Conservation (phyloP, 2,329 filamentous ascomycete genomes). For the Fusarium continuum region DNA sequence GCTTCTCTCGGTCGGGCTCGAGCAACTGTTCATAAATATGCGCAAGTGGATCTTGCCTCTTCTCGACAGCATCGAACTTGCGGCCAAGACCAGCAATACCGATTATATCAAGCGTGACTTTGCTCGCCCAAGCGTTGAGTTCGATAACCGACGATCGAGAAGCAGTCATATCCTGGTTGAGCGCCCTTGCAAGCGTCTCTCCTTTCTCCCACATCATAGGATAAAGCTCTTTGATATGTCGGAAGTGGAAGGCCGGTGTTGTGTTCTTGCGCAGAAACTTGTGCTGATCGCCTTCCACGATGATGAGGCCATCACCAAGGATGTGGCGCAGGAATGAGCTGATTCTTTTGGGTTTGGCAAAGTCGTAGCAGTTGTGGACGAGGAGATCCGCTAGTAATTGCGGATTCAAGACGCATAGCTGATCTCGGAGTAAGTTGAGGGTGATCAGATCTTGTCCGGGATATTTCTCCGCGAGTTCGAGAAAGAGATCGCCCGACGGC, state of each 20-base stretch:
- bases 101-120: constrained; percentile 68
- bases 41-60: constrained; percentile 52
- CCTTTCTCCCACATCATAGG: constrained; percentile 73
- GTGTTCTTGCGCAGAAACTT: constrained; percentile 74
- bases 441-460: constrained; percentile 37
- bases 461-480: constrained; percentile 39
- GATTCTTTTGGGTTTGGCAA: constrained; percentile 59
- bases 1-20: constrained; percentile 57
- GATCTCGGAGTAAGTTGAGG: constrained; percentile 29
- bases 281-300: constrained; percentile 75
- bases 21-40: constrained; percentile 58
- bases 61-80: constrained; percentile 58
- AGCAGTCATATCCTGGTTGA: constrained; percentile 52
- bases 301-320: constrained; percentile 67
- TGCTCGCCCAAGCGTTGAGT: constrained; percentile 60
- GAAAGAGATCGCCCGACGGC: constrained; percentile 40
- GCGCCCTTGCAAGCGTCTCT: constrained; percentile 45
- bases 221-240: constrained; percentile 75
- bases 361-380: constrained; percentile 59
- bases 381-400: constrained; percentile 40
- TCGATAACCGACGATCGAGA: constrained; percentile 39
- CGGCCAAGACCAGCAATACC: constrained; percentile 65
- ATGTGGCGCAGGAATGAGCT: constrained; percentile 60
- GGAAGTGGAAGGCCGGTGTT: constrained; percentile 72
- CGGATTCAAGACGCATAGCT: constrained; percentile 38